A percentile compares a stretch with the other conserved stretches of the same genome.
phyloP scores from a whole-genome alignment of 495 filamentous ascomycete genomes.

The Copromyces sp. region DNA sequence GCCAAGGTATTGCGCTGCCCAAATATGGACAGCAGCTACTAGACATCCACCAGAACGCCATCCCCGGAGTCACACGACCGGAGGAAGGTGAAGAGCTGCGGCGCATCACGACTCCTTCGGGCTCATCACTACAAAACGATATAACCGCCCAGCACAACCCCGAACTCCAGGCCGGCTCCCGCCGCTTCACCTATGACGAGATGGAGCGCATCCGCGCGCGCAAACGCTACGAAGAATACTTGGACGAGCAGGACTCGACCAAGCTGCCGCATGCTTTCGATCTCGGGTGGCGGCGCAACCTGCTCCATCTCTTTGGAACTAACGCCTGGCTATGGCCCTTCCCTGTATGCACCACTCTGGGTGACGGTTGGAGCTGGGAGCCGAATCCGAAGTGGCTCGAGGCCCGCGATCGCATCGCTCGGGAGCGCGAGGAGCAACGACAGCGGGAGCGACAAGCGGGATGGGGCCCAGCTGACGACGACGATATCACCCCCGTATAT shows the following conservation, averaged over 20 bases:
- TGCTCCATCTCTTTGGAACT: conserved; percentile 73
- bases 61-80: conserved; percentile 67
- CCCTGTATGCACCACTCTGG: conserved; percentile 74
- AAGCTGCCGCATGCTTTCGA: conserved; percentile 90
- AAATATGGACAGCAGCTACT: conserved; percentile 65
- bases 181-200: conserved; percentile 52
- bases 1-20: conserved; percentile 41
- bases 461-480: conserved; percentile 33
- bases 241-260: conserved; percentile 76
- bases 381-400: conserved; percentile 61
- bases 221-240: conserved; percentile 76
- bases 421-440: conserved; percentile 49
- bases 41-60: conserved; percentile 71
- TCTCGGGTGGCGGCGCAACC: conserved; percentile 67
- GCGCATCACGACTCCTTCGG: conserved; percentile 4
- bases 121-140: background rate
- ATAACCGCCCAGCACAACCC: conserved; percentile 24
- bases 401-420: conserved; percentile 49
- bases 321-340: conserved; percentile 60
- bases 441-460: conserved; percentile 46
- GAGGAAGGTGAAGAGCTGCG: conserved; percentile 65
- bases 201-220: conserved; percentile 56
- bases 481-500: conserved; percentile 13
- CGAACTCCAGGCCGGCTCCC: conserved; percentile 38
- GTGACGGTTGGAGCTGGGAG: conserved; percentile 96